Conservation (phyloP, 2,329 filamentous ascomycete genomes). For the Grosmannia serpens region DNA sequence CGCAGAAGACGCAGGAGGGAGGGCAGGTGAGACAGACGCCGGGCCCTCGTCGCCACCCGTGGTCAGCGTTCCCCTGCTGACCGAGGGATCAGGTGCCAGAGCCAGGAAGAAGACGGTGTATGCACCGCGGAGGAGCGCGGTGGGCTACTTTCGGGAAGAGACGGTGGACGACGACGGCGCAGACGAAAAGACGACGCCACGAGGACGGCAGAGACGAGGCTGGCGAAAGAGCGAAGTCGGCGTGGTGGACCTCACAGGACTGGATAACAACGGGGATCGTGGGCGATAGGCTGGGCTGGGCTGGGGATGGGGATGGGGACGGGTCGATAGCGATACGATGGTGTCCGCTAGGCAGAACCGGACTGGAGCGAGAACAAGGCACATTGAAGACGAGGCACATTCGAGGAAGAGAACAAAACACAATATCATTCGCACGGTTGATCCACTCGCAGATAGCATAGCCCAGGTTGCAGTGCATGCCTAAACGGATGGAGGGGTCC, state of each 20-base stretch:
- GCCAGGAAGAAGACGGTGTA: constrained; percentile 6
- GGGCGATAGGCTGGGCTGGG: not conserved
- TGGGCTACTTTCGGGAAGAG: constrained; percentile 18
- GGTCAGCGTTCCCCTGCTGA: not conserved
- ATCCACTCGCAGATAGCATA: no score
- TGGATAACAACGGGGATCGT: not conserved
- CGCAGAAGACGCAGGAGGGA: not conserved
- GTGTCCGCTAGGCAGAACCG: not conserved
- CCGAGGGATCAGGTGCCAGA: no score
- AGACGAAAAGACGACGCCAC: constrained; percentile 6
- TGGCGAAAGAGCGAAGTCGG: constrained; percentile 6
- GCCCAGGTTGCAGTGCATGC: not conserved
- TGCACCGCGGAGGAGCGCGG: constrained; percentile 14
- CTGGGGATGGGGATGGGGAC: not conserved
- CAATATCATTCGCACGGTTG: no score
- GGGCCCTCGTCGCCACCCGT: not conserved
- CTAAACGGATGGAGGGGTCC: not conserved
- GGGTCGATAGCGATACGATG: no score
- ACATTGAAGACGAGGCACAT: no score
- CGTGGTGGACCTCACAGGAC: constrained; percentile 2
- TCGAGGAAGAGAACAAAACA: no score
- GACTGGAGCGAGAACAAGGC: no score
- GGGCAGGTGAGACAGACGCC: not conserved
- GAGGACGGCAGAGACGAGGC: not conserved
- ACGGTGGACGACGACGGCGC: constrained; percentile 13